Percentiles rank a stretch among this genome's conserved stretches.
Conservation (phyloP, 768 basidiomycete species). For the Termitomyces bulborhizus region DNA sequence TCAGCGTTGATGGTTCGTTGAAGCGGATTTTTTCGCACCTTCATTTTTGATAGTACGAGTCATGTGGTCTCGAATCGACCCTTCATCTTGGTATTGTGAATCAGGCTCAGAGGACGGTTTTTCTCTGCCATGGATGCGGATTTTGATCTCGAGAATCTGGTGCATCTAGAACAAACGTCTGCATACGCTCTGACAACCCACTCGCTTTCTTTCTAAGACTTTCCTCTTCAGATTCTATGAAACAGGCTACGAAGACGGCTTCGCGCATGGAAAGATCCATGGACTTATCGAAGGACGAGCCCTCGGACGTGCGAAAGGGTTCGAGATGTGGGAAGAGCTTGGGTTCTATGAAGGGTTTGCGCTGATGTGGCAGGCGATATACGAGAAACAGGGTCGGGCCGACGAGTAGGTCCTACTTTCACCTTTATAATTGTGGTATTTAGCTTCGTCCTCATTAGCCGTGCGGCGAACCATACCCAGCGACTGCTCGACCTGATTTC, state of each 20-base stretch:
- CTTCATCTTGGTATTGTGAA: background rate
- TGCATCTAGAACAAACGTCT: constrained; percentile 60
- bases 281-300: constrained; percentile 89
- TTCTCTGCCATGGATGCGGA: constrained; percentile 23
- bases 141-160: constrained; percentile 56
- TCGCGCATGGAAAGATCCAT: constrained; percentile 81
- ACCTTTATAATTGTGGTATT: background rate
- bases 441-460: constrained; percentile 27
- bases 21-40: no score
- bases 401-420: constrained; percentile 40
- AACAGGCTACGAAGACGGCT: constrained; percentile 70
- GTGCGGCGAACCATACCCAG: constrained; percentile 55
- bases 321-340: constrained; percentile 96
- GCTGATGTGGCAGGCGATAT: constrained; percentile 55
- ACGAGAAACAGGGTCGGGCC: constrained; percentile 28
- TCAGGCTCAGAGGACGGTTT: background rate
- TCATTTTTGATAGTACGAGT: no score
- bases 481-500: constrained; percentile 66
- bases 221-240: constrained; percentile 63
- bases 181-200: constrained; percentile 14
- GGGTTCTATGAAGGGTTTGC: constrained; percentile 91
- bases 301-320: constrained; percentile 85
- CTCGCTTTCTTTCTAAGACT: background rate
- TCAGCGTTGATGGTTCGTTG: no score
- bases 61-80: background rate